Base-by-base conservation (phyloP, 331 rosid genomes). In the Malus hybrid region DNA sequence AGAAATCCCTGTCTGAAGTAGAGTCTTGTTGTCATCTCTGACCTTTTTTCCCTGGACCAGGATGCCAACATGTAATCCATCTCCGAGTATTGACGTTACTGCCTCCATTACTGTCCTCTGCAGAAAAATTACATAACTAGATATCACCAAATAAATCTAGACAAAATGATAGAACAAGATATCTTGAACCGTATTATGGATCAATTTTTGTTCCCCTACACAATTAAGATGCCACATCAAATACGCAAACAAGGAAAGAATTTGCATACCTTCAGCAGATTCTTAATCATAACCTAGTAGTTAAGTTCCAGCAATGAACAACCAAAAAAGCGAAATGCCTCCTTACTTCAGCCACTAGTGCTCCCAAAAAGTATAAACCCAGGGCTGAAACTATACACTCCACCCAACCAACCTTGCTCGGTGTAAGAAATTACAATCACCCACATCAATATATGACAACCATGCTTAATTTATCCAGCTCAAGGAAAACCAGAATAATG, bases 91-190 rank as follows among this genome's bases (percentile, higher is more conserved):
- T 66, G 91, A 46, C 10, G 91, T 86, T 82, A 90, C 87, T 10
- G 98, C 93, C 79, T 93, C 96, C 89, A 89, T 87, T 18, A 93
- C 93, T 46, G 84, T 73, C 75, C 88, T 90, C 96, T 93, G 78
- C 65, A 73, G 73, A 78, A 77, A 72, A 39, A 39, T 42, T 30
- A 53, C 39, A 34, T 1, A 57, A 55, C 46, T 10, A 80, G 24
- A 29, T 28, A 46, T 63, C 65, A 50, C 56, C 60, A 58, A 67
- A 28, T 24, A 76, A 39, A 70, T 78, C 30, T 44, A 14, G 30
- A 20, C 53, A 60, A 66, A 67, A 74, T 28, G 52, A 28, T 29
- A 20, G 57, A 19, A 22, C 20, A 2, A 57, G 24, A 24, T 24
- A 24, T 24, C 24, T 24, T 24, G 24, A 24, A 24, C 24, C 24